Evolutionary conservation across 163 green algal species (phyloP).

Genomic region (Scenedesmus sp.): DNA sequence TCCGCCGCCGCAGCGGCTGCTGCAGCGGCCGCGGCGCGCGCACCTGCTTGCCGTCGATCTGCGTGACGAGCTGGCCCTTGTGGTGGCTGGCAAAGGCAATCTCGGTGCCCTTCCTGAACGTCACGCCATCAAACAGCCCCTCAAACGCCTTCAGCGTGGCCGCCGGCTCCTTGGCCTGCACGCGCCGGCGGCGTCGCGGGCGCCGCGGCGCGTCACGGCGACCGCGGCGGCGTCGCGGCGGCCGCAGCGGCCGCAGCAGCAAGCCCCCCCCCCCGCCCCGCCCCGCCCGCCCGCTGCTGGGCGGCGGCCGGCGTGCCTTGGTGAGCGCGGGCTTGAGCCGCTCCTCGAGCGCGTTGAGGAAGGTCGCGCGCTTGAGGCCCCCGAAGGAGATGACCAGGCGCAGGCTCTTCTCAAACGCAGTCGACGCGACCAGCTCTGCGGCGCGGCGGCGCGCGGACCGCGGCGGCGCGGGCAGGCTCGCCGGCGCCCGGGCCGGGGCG

Average conservation of each 20-base stretch:
- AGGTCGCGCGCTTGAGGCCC: slow-evolving; percentile 69
- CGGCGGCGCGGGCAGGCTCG: no score
- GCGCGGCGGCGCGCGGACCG: no score
- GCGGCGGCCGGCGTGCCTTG: no score
- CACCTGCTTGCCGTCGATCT: slow-evolving; percentile 67
- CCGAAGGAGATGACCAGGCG: slow-evolving; percentile 76
- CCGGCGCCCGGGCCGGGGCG: no score
- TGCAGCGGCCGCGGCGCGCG: no score
- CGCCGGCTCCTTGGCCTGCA: slow-evolving; percentile 51
- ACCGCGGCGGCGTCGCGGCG: no score
- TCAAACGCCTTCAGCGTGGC: slow-evolving; percentile 61
- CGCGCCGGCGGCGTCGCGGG: no score
- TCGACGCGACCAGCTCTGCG: slow-evolving; percentile 58
- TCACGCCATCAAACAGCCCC: slow-evolving; percentile 66
- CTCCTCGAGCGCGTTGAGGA: slow-evolving; percentile 77
- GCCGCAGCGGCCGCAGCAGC: no score
- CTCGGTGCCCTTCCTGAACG: slow-evolving; percentile 71
- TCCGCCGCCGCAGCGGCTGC: no score
- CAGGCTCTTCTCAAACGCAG: slow-evolving; percentile 70
- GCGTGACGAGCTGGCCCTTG: slow-evolving; percentile 60
- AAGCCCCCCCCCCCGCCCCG: no score
- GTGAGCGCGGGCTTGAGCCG: slow-evolving; percentile 62
- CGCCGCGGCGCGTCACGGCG: no score
- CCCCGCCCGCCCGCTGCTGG: no score
- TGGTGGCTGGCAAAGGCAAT: slow-evolving; percentile 67